phyloP scores from a whole-genome alignment of 2,329 filamentous ascomycete species.

The Nemania serpens region DNA sequence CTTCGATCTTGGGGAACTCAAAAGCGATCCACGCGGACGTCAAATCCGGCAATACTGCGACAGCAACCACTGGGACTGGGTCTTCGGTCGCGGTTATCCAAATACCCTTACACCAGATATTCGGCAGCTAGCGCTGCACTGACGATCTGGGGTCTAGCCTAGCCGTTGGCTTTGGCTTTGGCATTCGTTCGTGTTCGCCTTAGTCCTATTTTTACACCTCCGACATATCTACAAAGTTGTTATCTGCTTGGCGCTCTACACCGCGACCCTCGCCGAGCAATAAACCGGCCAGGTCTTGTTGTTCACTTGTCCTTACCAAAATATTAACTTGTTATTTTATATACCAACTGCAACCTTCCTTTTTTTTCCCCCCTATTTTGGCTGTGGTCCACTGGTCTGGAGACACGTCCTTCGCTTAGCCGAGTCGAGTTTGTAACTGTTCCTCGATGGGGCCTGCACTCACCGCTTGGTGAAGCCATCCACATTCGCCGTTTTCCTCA shows the following conservation, averaged over 20 bases:
- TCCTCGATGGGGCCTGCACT: constrained; percentile 7
- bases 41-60: not conserved
- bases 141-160: constrained; percentile 12
- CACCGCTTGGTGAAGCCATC: constrained; percentile 10
- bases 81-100: not conserved
- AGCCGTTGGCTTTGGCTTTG: constrained; percentile 7
- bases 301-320: not conserved
- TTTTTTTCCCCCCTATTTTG: not conserved
- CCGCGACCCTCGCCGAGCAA: not conserved
- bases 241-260: constrained; percentile 11
- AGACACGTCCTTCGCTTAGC: not conserved
- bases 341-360: not conserved
- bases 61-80: not conserved
- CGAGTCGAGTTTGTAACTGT: not conserved
- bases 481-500: constrained; percentile 2
- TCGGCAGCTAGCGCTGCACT: constrained; percentile 8
- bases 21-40: not conserved
- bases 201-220: not conserved
- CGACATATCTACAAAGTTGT: not conserved
- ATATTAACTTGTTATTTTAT: constrained; percentile 3
- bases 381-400: constrained; percentile 4
- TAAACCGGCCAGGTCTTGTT: constrained; percentile 1
- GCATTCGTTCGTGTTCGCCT: constrained; percentile 7
- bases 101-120: not conserved
- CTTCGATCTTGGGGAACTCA: not conserved